Conservation (phyloP, 176 grass and related monocot genomes). For the Metroxylon sagu region DNA sequence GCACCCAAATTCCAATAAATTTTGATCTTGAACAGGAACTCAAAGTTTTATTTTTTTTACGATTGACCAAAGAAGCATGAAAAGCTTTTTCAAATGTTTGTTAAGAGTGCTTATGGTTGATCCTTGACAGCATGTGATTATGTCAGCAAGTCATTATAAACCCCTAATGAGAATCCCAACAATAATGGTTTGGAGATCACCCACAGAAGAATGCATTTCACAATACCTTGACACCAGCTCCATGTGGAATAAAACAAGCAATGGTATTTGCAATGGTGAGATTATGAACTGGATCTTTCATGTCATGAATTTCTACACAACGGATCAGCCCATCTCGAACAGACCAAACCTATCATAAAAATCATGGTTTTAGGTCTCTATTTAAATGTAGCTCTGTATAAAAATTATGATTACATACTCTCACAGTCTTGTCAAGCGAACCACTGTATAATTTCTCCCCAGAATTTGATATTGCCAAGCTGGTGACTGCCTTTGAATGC, state of each 20-base stretch:
- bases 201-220: background rate
- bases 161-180: too few relatives aligned
- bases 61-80: too few relatives aligned
- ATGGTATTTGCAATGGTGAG: slow-evolving; percentile 32
- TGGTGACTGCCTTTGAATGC: slow-evolving; percentile 51
- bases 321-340: slow-evolving; percentile 33
- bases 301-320: slow-evolving; percentile 42
- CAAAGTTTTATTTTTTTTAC: too few relatives aligned
- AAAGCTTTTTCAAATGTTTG: too few relatives aligned
- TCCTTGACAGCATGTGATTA: too few relatives aligned
- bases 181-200: too few relatives aligned
- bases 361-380: too few relatives aligned
- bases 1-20: too few relatives aligned
- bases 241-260: slow-evolving; percentile 51
- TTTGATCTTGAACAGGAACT: too few relatives aligned
- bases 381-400: background rate
- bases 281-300: slow-evolving; percentile 37
- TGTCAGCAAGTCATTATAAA: too few relatives aligned
- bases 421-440: slow-evolving; percentile 47
- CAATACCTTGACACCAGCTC: slow-evolving; percentile 46
- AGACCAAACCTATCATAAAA: slow-evolving; percentile 38
- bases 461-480: slow-evolving; percentile 26
- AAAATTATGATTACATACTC: slow-evolving; percentile 17
- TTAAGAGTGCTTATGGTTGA: too few relatives aligned
- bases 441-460: slow-evolving; percentile 52